Percentiles rank a stretch among this genome's conserved stretches.
phyloP scores from a whole-genome alignment of 352 stramenopile genomes.

The Halophytophthora polymorphica region DNA sequence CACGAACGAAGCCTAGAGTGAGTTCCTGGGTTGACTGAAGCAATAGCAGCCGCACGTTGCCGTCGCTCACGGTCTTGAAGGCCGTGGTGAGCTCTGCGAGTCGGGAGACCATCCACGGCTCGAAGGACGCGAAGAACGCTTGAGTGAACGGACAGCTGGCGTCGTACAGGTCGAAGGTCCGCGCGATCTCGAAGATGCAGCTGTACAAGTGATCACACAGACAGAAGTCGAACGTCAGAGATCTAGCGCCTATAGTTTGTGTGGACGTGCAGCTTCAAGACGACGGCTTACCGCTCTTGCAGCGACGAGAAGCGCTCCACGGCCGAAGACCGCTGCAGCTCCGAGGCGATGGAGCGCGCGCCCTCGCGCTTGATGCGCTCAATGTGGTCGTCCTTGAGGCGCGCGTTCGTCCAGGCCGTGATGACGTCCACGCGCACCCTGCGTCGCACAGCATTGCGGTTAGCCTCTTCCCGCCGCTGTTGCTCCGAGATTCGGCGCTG shows the following conservation, averaged over 20 bases:
- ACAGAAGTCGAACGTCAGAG: background rate
- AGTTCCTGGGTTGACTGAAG: constrained; percentile 55
- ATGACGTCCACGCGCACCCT: constrained; percentile 71
- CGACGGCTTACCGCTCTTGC: constrained; percentile 46
- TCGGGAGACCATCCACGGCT: constrained; percentile 76
- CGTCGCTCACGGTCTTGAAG: constrained; percentile 69
- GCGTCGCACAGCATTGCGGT: constrained; percentile 40
- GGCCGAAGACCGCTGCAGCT: constrained; percentile 46
- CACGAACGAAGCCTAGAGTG: constrained; percentile 66
- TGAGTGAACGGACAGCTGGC: constrained; percentile 56
- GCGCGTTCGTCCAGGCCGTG: constrained; percentile 63
- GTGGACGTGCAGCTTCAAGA: background rate
- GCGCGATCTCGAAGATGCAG: constrained; percentile 70
- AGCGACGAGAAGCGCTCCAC: constrained; percentile 40
- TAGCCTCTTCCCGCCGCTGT: constrained; percentile 34
- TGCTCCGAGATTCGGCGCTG: constrained; percentile 36
- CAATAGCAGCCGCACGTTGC: constrained; percentile 60
- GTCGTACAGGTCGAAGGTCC: constrained; percentile 70
- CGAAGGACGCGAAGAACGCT: constrained; percentile 59
- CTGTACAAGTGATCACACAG: constrained; percentile 18
- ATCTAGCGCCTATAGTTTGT: background rate
- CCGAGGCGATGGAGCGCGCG: constrained; percentile 52
- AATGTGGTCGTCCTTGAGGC: constrained; percentile 72
- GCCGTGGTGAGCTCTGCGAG: constrained; percentile 59
- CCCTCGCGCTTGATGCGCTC: constrained; percentile 65